These are phyloP conservation scores for Geosmithia morbida DNA, from an alignment of 2,329 filamentous ascomycete species.

Conservation along the genomic window DNA sequence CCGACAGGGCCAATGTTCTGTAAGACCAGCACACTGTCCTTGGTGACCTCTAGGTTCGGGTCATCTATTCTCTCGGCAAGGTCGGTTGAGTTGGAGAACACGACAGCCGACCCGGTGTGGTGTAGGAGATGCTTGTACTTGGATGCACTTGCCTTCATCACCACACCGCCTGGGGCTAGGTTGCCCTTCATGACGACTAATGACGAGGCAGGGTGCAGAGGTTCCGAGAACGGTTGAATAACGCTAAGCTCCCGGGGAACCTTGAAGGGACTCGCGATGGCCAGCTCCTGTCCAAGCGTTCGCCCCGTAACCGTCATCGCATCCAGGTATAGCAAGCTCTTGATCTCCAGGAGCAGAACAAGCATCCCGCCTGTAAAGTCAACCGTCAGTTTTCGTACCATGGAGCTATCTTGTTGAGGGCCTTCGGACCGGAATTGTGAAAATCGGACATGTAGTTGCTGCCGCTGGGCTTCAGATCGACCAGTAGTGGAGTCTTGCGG, in stretches of 20 bases:
- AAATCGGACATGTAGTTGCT: constrained; percentile 85
- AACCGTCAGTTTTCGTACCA: not conserved
- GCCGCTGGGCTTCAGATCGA: constrained; percentile 75
- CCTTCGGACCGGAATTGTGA: constrained; percentile 50
- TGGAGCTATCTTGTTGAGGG: not conserved
- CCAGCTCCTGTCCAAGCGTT: constrained; percentile 68
- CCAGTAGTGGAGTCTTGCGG: constrained; percentile 64
- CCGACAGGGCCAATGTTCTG: constrained; percentile 83
- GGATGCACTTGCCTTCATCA: constrained; percentile 77
- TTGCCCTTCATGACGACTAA: constrained; percentile 75
- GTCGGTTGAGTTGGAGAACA: constrained; percentile 65
- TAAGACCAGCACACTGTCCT: constrained; percentile 57
- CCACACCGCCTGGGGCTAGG: constrained; percentile 66
- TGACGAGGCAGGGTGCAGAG: constrained; percentile 62
- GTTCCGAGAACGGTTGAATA: constrained; percentile 51
- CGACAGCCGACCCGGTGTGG: constrained; percentile 35
- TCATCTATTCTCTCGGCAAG: constrained; percentile 49
- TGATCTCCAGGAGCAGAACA: constrained; percentile 64
- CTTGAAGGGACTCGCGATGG: constrained; percentile 34
- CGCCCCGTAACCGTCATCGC: constrained; percentile 75
- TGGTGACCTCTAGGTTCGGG: constrained; percentile 44
- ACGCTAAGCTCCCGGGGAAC: constrained; percentile 21
- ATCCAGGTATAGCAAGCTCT: constrained; percentile 59
- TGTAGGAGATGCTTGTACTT: constrained; percentile 51
- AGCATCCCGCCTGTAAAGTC: constrained; percentile 54